Percentiles rank a stretch among this genome's conserved stretches.
These are phyloP conservation scores for Tricholoma hemisulphureum DNA, from an alignment of 768 basidiomycete species.

Conservation along the genomic window DNA sequence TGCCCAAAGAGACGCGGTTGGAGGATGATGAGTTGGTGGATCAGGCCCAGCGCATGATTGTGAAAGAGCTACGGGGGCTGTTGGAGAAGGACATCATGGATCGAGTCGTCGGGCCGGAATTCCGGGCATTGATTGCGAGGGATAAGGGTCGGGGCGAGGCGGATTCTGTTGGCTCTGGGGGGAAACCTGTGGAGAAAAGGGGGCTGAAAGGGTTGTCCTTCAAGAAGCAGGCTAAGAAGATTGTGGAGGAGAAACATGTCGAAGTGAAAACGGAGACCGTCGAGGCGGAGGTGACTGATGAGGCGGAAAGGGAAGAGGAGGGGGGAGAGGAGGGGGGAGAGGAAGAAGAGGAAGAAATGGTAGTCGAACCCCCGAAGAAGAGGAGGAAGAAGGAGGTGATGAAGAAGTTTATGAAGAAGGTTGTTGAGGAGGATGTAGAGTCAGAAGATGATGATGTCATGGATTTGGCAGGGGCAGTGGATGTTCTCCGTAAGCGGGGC, in stretches of 20 bases:
- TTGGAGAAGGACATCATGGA: slow-evolving; percentile 69
- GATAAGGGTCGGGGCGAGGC: slow-evolving; percentile 42
- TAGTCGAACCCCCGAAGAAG: slow-evolving; percentile 52
- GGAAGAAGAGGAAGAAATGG: slow-evolving; percentile 35
- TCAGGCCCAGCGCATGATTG: slow-evolving; percentile 53
- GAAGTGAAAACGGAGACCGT: slow-evolving; percentile 40
- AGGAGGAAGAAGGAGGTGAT: slow-evolving; percentile 51
- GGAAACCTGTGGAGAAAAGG: slow-evolving; percentile 34
- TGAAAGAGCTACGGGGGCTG: slow-evolving; percentile 51
- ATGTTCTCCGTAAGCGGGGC: slow-evolving; percentile 42
- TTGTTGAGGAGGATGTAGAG: slow-evolving; percentile 50
- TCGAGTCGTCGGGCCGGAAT: slow-evolving; percentile 51
- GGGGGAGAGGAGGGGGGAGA: slow-evolving; percentile 37
- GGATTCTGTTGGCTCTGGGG: slow-evolving; percentile 19
- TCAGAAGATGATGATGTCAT: slow-evolving; percentile 58
- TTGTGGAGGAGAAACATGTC: slow-evolving; percentile 42
- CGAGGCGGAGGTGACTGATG: slow-evolving; percentile 34
- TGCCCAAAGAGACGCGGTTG: slow-evolving; percentile 48
- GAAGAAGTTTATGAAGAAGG: slow-evolving; percentile 31
- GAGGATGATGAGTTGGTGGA: slow-evolving; percentile 51
- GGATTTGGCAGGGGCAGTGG: slow-evolving; percentile 29
- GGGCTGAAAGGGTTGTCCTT: slow-evolving; percentile 47
- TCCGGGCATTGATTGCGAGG: slow-evolving; percentile 53
- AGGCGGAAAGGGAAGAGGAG: slow-evolving; percentile 30
- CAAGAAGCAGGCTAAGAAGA: slow-evolving; percentile 45